Evolutionary conservation across 768 basidiomycete species (phyloP), one percentile per base, ranked within the genome.

Genomic region (Agaricus subrufescens): DNA sequence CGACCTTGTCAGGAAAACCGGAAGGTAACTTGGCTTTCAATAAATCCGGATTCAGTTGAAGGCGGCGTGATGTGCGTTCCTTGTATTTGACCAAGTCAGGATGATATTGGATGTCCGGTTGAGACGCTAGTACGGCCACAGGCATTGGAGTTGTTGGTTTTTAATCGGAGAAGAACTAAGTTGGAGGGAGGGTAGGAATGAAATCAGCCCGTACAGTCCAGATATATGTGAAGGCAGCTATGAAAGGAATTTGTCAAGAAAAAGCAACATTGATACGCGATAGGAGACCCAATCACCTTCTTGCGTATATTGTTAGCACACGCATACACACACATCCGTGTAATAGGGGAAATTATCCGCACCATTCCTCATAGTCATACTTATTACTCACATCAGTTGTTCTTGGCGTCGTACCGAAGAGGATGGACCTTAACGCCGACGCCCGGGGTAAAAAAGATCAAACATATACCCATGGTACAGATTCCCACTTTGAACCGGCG

Each of bases 21-120:
- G 59, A 58, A 2, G 74, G 74, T 3, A 77, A 58, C 0, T 65
- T 53, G 3, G 65, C 62, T 3, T 50, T 58, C 5, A 60, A 66
- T 7, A 75, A 63, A 3, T 64, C 62, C 0, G 74, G 72, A 51
- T 73, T 60, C 26, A 74, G 67, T 7, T 52, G 62, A 5, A 77
- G 64, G 38, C 75, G 65, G 19, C 63, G 66, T 6, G 70, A 68
- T 3, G 73, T 75, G 30, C 73, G 65, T 29, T 69, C 65, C n/a
- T 65, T 58, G 69, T 73, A 77, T 57, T 75, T 73, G 30, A 64
- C 69, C 52, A 63, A 63, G 58, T 75, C 68, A 1, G 73, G 73
- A 46, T 72, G 71, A 54, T 77, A 77, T 9, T 64, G 46, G 42
- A 75, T 74, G 51, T 75, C 73, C 43, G 74, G 75, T 56, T 72